Base-by-base conservation (phyloP, 768 basidiomycete species). In the Paxillus ammoniavirescens region DNA sequence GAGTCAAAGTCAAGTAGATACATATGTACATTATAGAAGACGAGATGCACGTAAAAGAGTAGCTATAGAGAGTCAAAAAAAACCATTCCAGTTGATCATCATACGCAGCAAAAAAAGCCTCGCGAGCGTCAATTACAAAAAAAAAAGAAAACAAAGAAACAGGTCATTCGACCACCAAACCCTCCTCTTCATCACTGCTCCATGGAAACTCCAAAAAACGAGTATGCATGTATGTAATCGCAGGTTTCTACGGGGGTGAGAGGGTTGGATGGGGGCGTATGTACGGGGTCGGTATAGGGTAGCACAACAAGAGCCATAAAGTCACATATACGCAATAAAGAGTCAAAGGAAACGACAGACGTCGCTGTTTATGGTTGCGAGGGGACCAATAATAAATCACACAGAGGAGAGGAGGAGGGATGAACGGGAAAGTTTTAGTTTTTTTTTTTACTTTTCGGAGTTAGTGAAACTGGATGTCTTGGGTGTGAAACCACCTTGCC, bases 251-350 rank as follows among this genome's bases (percentile, higher is more conserved):
- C 37, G 30, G 15, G 28, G 15, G 35, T 26, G 23, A 4, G 7
- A 23, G n/a, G 38, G 40, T 6, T 49, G 21, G 43, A 15, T 15
- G 17, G 36, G 14, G 17, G n/a, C 43, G 44, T 47, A 53, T 53
- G 52, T 53, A 42, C 50, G 35, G 17, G 6, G 28, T 23, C 42
- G 14, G 12, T 41, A 47, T 53, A 42, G 38, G 46, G 21, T 31
- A 31, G 18, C 26, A 43, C 33, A 18, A 30, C n/a, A 54, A 31
- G 1, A 46, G 21, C 33, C 48, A 37, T 47, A 53, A 53, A 12
- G 18, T 45, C 43, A 31, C 49, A 47, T 45, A 58, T 67, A 67
- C 66, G 62, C 64, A 68, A 67, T 66, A 67, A 66, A 68, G 26
- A 26, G 26, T 26, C 8, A 42, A 33, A 44, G 42, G n/a, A 61